Percentiles rank a stretch among this genome's conserved stretches.
Evolutionary conservation across 2,329 filamentous ascomycete genomes (phyloP).

Genomic region (Trichoderma guizhouense): DNA sequence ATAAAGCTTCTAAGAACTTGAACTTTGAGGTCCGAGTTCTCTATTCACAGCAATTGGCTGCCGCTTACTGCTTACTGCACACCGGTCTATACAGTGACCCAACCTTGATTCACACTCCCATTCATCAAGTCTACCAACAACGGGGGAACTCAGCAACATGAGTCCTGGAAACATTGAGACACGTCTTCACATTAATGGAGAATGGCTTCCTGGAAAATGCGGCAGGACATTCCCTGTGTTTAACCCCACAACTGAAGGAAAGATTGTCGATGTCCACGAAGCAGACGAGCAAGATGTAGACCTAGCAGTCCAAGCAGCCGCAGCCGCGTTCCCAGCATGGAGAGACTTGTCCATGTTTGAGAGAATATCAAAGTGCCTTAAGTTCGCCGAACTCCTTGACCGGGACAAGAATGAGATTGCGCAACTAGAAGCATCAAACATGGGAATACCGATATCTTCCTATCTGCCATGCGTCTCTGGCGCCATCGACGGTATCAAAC

Average conservation of each 20-base stretch:
- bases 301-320: slow-evolving; percentile 19
- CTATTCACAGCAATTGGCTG: background rate
- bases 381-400: slow-evolving; percentile 20
- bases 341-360: slow-evolving; percentile 9
- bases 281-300: slow-evolving; percentile 20
- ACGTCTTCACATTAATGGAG: slow-evolving; percentile 20
- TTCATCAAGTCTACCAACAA: background rate
- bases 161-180: slow-evolving; percentile 1
- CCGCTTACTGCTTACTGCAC: background rate
- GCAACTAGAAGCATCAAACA: slow-evolving; percentile 19
- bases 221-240: slow-evolving; percentile 23
- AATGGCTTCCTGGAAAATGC: slow-evolving; percentile 16
- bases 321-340: slow-evolving; percentile 20
- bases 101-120: background rate
- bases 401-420: slow-evolving; percentile 15
- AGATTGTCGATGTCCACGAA: slow-evolving; percentile 22
- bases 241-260: slow-evolving; percentile 27
- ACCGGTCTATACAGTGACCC: background rate
- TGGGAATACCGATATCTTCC: slow-evolving; percentile 19
- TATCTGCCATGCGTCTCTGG: background rate
- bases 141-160: background rate
- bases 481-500: slow-evolving; percentile 45
- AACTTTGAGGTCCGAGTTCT: background rate
- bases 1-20: background rate
- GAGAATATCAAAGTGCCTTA: slow-evolving; percentile 13